phyloP scores from a whole-genome alignment of 2,329 filamentous ascomycete species.

The Phaeophleospora eucalypticola region DNA sequence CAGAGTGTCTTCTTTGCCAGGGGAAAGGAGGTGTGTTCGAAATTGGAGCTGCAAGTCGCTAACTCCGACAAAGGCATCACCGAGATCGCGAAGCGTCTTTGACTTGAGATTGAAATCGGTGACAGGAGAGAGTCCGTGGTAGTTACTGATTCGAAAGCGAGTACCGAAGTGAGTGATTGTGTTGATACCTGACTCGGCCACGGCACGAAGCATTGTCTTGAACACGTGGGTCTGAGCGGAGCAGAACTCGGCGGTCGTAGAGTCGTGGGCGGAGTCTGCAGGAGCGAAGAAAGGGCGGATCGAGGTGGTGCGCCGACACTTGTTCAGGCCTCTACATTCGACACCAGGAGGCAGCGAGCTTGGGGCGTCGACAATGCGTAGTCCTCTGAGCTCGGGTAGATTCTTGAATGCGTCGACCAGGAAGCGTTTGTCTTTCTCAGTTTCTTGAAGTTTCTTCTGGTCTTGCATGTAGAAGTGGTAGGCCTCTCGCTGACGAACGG shows the following conservation, averaged over 20 bases:
- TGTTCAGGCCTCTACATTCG: constrained; percentile 21
- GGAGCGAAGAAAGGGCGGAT: constrained; percentile 9
- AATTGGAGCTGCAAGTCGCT: too few species aligned
- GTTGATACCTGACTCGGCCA: constrained; percentile 17
- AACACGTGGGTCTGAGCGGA: constrained; percentile 19
- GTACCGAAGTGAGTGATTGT: constrained; percentile 16
- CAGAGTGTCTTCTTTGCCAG: background rate
- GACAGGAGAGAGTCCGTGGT: constrained; percentile 8
- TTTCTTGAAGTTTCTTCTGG: constrained; percentile 21
- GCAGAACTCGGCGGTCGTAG: constrained; percentile 9
- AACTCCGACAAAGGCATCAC: constrained; percentile 13
- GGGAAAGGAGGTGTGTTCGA: background rate
- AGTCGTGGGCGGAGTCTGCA: background rate
- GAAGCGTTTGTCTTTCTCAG: constrained; percentile 15
- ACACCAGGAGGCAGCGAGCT: constrained; percentile 5
- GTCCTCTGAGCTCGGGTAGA: constrained; percentile 15
- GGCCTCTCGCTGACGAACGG: constrained; percentile 25
- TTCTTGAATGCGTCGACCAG: constrained; percentile 24
- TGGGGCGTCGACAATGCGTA: constrained; percentile 14
- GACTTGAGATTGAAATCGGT: constrained; percentile 17
- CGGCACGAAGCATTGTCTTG: constrained; percentile 14
- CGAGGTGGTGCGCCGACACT: constrained; percentile 19
- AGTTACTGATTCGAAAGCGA: background rate
- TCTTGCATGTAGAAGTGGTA: constrained; percentile 23
- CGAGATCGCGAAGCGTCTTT: constrained; percentile 7